Evolutionary conservation across 202 grass and related monocot species (phyloP).

Genomic region (Panicum hallii): DNA sequence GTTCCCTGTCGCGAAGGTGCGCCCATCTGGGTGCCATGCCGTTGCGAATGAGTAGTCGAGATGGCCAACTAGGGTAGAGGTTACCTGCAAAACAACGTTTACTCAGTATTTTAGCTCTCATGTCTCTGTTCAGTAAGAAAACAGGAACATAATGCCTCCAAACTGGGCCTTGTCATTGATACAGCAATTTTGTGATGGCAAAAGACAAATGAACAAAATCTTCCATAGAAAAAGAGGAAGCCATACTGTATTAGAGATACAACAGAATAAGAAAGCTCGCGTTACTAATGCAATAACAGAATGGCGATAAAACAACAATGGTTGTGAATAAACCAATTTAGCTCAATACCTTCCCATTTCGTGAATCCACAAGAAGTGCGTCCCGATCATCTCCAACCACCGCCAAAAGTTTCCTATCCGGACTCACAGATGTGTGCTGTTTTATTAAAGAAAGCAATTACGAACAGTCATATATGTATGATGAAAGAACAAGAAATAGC

Average conservation of each 20-base stretch:
- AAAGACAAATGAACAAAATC: background rate
- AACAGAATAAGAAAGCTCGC: background rate
- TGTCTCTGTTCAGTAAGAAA: slow-evolving; percentile 27
- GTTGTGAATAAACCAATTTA: slow-evolving; percentile 11
- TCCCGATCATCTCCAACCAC: slow-evolving; percentile 89
- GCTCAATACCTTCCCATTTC: slow-evolving; percentile 80
- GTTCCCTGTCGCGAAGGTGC: slow-evolving; percentile 81
- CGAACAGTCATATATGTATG: slow-evolving; percentile 34
- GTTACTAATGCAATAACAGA: slow-evolving; percentile 15
- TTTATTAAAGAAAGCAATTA: slow-evolving; percentile 35
- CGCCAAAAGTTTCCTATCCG: slow-evolving; percentile 75
- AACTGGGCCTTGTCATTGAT: background rate
- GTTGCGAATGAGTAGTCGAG: slow-evolving; percentile 91
- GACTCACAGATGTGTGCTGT: slow-evolving; percentile 90
- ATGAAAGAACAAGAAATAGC: slow-evolving; percentile 13
- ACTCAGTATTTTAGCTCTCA: background rate
- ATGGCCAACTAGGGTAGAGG: slow-evolving; percentile 75
- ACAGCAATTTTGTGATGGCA: background rate
- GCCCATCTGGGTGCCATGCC: slow-evolving; percentile 69
- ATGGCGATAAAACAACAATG: background rate
- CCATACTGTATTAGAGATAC: background rate
- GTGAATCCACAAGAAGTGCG: slow-evolving; percentile 78
- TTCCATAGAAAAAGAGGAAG: background rate
- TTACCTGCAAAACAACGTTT: slow-evolving; percentile 44
- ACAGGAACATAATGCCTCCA: background rate